A percentile compares a stretch with the other conserved stretches of the same genome.
Conservation (phyloP, 2,329 filamentous ascomycete species). For the Alternaria brassicicola region DNA sequence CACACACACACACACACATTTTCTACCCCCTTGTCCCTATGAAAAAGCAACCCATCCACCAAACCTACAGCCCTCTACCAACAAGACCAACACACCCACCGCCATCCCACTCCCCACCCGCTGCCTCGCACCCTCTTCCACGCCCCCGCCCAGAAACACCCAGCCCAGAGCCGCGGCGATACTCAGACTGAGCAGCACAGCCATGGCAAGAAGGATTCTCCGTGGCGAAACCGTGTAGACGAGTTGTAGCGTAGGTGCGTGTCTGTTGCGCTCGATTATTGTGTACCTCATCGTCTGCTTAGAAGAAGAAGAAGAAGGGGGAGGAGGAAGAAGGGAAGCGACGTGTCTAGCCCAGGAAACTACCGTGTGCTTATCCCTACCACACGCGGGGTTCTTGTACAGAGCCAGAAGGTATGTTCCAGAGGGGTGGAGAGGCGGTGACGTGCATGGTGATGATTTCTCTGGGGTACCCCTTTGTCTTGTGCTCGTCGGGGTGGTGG, state of each 20-base stretch:
- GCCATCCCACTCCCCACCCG: neutral
- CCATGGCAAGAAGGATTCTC: slow-evolving; percentile 23
- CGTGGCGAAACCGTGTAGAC: slow-evolving; percentile 16
- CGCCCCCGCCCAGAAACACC: neutral
- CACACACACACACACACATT: too few relatives aligned
- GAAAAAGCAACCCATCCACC: neutral
- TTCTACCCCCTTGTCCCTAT: neutral
- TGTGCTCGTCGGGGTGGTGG: too few relatives aligned
- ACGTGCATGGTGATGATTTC: neutral
- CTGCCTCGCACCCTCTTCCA: neutral
- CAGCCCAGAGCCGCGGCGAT: slow-evolving; percentile 9
- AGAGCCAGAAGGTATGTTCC: neutral
- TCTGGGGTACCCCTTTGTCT: slow-evolving; percentile 23
- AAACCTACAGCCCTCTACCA: neutral
- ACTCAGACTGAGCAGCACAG: slow-evolving; percentile 20
- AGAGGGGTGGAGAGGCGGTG: neutral
- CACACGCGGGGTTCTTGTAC: neutral
- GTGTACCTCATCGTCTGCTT: too few relatives aligned
- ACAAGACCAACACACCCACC: neutral
- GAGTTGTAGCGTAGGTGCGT: neutral
- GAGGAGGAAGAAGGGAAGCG: neutral
- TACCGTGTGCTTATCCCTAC: neutral
- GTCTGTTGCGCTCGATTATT: too few relatives aligned
- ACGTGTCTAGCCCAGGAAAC: neutral
- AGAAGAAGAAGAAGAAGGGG: neutral